phyloP scores from a whole-genome alignment of 257 asterid genomes.

The Solanum appendiculatum region DNA sequence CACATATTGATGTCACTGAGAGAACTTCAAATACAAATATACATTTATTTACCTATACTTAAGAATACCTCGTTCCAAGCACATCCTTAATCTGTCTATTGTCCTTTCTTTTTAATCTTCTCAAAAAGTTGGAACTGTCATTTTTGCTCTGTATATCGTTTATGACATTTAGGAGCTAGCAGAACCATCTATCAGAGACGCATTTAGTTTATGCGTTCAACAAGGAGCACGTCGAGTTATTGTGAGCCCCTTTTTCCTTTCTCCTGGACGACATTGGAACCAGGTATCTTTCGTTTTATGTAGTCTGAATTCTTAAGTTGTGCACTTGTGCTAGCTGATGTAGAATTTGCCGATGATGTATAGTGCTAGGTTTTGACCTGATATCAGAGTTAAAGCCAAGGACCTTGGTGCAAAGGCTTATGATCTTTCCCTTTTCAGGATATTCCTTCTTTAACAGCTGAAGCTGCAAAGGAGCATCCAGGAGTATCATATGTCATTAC shows the following conservation, averaged over 20 bases:
- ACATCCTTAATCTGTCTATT: neutral
- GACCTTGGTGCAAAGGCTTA: neutral
- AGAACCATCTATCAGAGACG: constrained; percentile 84
- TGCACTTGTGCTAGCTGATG: neutral
- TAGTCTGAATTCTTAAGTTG: neutral
- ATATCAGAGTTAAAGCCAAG: neutral
- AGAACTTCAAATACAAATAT: neutral
- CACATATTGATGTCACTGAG: neutral
- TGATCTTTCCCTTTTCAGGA: constrained; percentile 37
- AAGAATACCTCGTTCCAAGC: neutral
- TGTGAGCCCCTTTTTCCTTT: constrained; percentile 93
- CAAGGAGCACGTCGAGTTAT: constrained; percentile 80
- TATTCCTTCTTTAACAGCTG: constrained; percentile 82
- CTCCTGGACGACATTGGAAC: constrained; percentile 93
- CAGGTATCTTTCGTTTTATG: constrained; percentile 33
- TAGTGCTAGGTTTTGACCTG: neutral
- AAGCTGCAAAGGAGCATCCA: constrained; percentile 91
- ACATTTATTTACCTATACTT: neutral
- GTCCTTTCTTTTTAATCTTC: neutral
- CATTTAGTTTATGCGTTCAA: constrained; percentile 67
- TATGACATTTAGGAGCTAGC: constrained; percentile 63
- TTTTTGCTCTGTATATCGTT: neutral
- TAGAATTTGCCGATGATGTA: neutral
- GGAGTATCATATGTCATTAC: constrained; percentile 69
- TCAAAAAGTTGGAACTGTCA: neutral